Conservation (phyloP, 1,284 basidiomycete genomes). For the Puccinia hordei region DNA sequence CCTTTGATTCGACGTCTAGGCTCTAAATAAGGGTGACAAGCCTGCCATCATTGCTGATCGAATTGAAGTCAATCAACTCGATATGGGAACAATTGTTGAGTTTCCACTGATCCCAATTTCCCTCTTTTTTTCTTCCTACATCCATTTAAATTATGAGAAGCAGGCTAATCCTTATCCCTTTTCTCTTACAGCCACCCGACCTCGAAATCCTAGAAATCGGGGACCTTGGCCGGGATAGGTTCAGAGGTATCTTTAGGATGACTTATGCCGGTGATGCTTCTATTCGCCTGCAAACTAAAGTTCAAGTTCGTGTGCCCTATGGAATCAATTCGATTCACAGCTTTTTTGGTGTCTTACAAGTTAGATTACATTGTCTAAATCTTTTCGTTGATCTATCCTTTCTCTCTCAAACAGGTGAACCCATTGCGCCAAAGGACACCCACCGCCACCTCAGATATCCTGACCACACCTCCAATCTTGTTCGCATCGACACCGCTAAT, state of each 20-base stretch:
- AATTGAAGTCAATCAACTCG: constrained; percentile 94
- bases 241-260: constrained; percentile 92
- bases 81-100: constrained; percentile 92
- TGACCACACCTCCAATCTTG: constrained; percentile 76
- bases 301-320: constrained; percentile 68
- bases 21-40: constrained; percentile 94
- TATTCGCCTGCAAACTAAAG: constrained; percentile 91
- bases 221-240: constrained; percentile 91
- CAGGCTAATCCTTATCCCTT: neutral
- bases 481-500: constrained; percentile 89
- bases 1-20: constrained; percentile 61
- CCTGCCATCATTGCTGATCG: constrained; percentile 95
- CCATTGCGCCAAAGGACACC: constrained; percentile 83
- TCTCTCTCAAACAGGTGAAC: constrained; percentile 71
- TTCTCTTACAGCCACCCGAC: constrained; percentile 77
- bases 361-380: neutral
- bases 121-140: neutral
- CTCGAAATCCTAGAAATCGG: constrained; percentile 97
- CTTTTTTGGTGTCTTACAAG: neutral
- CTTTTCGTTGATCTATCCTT: constrained; percentile 55
- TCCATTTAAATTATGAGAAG: neutral
- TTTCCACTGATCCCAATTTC: constrained; percentile 52
- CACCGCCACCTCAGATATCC: constrained; percentile 65
- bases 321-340: neutral
- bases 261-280: constrained; percentile 96